Conservation (phyloP, 2,329 filamentous ascomycete species). For the Plenodomus biglobosus region DNA sequence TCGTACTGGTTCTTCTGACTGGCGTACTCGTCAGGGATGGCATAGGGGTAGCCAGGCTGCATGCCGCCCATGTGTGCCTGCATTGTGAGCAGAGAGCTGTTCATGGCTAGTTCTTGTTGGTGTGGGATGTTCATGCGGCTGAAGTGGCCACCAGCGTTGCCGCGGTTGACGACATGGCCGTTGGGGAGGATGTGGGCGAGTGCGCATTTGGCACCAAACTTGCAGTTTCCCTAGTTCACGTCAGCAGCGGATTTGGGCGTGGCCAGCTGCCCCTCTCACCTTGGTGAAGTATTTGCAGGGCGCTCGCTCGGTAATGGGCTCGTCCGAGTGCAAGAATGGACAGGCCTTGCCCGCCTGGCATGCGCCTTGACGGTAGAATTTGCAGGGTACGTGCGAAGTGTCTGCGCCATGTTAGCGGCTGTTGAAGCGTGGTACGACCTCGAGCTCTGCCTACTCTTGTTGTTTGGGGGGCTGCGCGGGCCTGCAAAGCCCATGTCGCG, state of each 20-base stretch:
- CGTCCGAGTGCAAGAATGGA: conserved; percentile 92
- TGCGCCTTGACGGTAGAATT: conserved; percentile 95
- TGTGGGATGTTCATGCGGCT: conserved; percentile 67
- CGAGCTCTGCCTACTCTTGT: conserved; percentile 46
- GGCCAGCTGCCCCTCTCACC: conserved; percentile 54
- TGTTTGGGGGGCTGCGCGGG: conserved; percentile 52
- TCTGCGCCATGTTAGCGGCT: conserved; percentile 57
- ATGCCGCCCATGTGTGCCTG: conserved; percentile 51
- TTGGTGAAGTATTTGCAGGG: conserved; percentile 99
- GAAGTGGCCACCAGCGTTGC: conserved; percentile 56
- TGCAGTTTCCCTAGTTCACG: conserved; percentile 83
- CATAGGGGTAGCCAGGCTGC: conserved; percentile 46
- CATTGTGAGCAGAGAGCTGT: conserved; percentile 68
- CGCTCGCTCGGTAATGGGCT: conserved; percentile 79
- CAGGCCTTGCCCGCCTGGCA: conserved; percentile 96
- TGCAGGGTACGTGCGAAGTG: conserved; percentile 96
- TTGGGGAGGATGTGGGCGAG: conserved; percentile 95
- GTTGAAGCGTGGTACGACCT: neutral
- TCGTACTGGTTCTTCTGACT: conserved; percentile 48
- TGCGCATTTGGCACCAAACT: conserved; percentile 96
- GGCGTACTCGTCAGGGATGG: conserved; percentile 46
- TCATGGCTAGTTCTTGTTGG: conserved; percentile 71
- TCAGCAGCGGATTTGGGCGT: neutral
- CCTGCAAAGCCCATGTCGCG: conserved; percentile 45
- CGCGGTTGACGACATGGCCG: conserved; percentile 84